A percentile compares a stretch with the other conserved stretches of the same genome.
Evolutionary conservation across 768 basidiomycete species (phyloP).

Genomic region (Suillus decipiens): DNA sequence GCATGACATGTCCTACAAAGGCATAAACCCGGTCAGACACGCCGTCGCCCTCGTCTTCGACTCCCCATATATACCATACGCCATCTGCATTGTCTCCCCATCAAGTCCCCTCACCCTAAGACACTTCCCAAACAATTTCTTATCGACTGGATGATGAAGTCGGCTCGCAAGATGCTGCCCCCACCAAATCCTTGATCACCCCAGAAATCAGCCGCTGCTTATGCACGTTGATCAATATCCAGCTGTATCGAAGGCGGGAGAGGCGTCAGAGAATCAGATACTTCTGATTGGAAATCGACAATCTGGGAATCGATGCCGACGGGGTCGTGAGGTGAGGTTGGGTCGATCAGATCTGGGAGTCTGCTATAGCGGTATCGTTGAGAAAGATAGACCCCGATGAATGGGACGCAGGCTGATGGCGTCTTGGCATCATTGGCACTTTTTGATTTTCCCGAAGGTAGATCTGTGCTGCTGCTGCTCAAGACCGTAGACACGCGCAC

Average conservation of each 20-base stretch:
- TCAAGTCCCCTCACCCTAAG: slow-evolving; percentile 70
- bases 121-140: slow-evolving; percentile 76
- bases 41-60: slow-evolving; percentile 12
- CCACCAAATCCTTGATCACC: slow-evolving; percentile 78
- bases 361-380: slow-evolving; percentile 64
- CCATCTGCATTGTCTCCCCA: slow-evolving; percentile 52
- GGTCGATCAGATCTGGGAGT: slow-evolving; percentile 82
- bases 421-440: slow-evolving; percentile 40
- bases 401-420: slow-evolving; percentile 68
- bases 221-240: slow-evolving; percentile 86
- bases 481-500: slow-evolving; percentile 55
- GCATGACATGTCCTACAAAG: slow-evolving; percentile 16
- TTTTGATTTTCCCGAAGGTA: slow-evolving; percentile 37
- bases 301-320: slow-evolving; percentile 66
- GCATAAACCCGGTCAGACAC: slow-evolving; percentile 23
- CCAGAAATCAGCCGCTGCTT: slow-evolving; percentile 82
- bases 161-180: slow-evolving; percentile 82
- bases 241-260: slow-evolving; percentile 78
- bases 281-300: slow-evolving; percentile 69
- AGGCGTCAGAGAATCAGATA: slow-evolving; percentile 70
- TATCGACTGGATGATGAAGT: slow-evolving; percentile 69
- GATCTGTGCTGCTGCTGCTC: slow-evolving; percentile 46
- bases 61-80: slow-evolving; percentile 37
- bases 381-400: slow-evolving; percentile 72
- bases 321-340: slow-evolving; percentile 70